Base-by-base conservation (phyloP, 352 stramenopile genomes). In the Thraustochytrium sp. region DNA sequence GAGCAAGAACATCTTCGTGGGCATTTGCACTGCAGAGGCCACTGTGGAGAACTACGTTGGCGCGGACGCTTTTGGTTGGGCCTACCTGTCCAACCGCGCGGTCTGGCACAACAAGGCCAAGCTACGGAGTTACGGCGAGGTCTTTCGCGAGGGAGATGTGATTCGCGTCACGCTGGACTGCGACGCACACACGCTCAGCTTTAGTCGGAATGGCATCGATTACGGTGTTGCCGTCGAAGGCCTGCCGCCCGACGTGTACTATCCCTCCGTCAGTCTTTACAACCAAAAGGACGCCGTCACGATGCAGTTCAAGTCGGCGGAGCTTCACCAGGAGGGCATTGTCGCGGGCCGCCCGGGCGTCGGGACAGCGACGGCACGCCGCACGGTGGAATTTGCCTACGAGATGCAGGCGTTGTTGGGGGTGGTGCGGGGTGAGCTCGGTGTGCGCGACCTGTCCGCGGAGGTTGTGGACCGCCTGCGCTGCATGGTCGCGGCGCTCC, bases 101-200 rank as follows among this genome's bases (percentile, higher is more conserved):
- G 87, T 99, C 11, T 99, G 98, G 86, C 97, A 99, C 84, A 96
- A 98, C 82, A 89, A 96, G 31, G 95, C 94, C 73, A 98, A 97
- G 26, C 65, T 96, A 4, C 92, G 91, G n/a, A 87, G 92, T 34
- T 97, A 95, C 74, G 92, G 93, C 3, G 92, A 96, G 23, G 84
- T 51, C 0, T 97, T 95, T 80, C 86, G 88, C 0, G 88, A 94
- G 85, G 91, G 92, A 2, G 93, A 97, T 62, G 87, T 89, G 36
- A 91, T 97, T 40, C 87, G 88, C 2, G 87, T 96, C 11, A 89
- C 85, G 0, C 85, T 97, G 18, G 90, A 96, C 84, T 95, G 91
- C 54, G 92, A 96, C 40, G 86, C 87, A 31, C 92, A 92, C 0
- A 94, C 91, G 13, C 84, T 97, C 0, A 88, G 86, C 0, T 97